Percentiles rank a stretch among this genome's conserved stretches.
Conservation (phyloP, 768 basidiomycete species). For the Boletus pseudopeckii region DNA sequence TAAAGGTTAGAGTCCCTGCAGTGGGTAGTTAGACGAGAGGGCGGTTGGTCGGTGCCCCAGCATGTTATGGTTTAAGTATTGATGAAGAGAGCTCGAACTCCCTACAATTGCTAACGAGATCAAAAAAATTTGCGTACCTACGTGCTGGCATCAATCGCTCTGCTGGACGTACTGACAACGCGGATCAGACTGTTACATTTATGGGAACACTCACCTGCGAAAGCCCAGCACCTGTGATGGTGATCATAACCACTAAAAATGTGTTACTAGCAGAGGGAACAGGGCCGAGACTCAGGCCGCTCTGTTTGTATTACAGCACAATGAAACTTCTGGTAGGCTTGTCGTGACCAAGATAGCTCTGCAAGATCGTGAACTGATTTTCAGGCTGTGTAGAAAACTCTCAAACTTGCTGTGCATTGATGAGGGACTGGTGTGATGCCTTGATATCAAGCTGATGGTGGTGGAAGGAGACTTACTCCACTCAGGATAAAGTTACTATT, state of each 20-base stretch:
- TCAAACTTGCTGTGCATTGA: too few relatives aligned
- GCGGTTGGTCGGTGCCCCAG: not conserved
- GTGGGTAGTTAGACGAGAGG: not conserved
- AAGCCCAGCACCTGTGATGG: not conserved
- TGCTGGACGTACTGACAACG: not conserved
- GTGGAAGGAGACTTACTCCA: too few relatives aligned
- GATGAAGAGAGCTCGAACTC: not conserved
- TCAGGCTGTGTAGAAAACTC: not conserved
- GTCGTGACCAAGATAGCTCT: not conserved
- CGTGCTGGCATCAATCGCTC: conserved; percentile 1
- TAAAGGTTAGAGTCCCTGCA: not conserved
- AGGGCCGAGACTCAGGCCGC: not conserved
- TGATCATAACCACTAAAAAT: not conserved
- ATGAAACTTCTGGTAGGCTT: too few relatives aligned
- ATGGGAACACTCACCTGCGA: not conserved
- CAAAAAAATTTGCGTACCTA: not conserved
- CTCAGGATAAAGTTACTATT: too few relatives aligned
- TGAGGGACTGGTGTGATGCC: not conserved
- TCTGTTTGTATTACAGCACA: not conserved
- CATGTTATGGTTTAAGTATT: conserved; percentile 6
- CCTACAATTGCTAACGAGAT: not conserved
- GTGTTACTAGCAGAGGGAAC: not conserved
- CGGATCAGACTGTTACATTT: not conserved
- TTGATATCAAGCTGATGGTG: not conserved
- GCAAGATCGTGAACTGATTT: not conserved